Evolutionary conservation across 2,329 filamentous ascomycete genomes (phyloP).

Genomic region (Fusarium sororula): DNA sequence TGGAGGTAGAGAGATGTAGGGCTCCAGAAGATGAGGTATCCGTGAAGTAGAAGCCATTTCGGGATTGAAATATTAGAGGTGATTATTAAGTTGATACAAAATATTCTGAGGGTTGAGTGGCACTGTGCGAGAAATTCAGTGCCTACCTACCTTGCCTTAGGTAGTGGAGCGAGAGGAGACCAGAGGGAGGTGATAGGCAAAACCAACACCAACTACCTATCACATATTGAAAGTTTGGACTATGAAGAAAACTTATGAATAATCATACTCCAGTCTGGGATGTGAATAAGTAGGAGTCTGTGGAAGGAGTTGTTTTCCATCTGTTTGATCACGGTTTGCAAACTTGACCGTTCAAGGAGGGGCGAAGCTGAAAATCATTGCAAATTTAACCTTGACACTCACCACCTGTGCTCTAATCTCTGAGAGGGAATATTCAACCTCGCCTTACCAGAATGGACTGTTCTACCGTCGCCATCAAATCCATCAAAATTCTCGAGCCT

Average conservation of each 20-base stretch:
- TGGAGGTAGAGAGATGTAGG: constrained; percentile 67
- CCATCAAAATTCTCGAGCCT: background rate
- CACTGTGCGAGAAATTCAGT: constrained; percentile 29
- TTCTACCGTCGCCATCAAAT: background rate
- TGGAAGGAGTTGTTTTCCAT: background rate
- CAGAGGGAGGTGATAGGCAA: background rate
- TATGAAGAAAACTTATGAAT: background rate
- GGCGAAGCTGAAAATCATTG: background rate
- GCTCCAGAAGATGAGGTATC: constrained; percentile 71
- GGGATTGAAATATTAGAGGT: background rate
- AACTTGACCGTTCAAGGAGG: background rate
- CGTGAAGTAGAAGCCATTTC: constrained; percentile 52
- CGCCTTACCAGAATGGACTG: background rate
- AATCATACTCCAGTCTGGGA: too few relatives aligned
- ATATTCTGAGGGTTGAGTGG: constrained; percentile 28
- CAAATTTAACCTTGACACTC: background rate
- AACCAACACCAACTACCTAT: background rate
- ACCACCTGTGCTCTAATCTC: background rate
- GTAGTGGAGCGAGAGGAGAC: constrained; percentile 7
- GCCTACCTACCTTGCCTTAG: background rate
- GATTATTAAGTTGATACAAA: constrained; percentile 16
- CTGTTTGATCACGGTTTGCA: background rate
- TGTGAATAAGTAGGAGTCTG: background rate
- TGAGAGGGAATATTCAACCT: background rate
- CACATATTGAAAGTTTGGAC: background rate